phyloP scores from a whole-genome alignment of 768 basidiomycete genomes.

The Leccinellum luteum region DNA sequence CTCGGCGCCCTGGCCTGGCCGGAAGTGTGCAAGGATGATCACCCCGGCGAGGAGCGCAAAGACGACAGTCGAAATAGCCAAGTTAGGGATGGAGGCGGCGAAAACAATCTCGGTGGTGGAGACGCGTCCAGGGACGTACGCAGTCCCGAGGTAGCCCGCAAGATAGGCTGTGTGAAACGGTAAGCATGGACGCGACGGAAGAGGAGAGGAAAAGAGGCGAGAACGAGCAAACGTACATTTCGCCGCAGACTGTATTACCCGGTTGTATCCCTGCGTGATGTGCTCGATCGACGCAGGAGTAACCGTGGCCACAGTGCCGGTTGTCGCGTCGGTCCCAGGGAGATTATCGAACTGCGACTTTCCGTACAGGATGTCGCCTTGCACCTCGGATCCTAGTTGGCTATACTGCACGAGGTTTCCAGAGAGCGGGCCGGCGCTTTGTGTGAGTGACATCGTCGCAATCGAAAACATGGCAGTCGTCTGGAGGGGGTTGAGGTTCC shows the following conservation, averaged over 20 bases:
- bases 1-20: conserved; percentile 16
- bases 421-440: background rate
- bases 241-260: conserved; percentile 17
- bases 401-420: background rate
- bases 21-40: conserved; percentile 23
- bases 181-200: too few species aligned
- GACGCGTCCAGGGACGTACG: conserved; percentile 30
- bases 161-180: conserved; percentile 15
- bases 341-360: conserved; percentile 10
- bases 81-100: conserved; percentile 26
- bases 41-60: conserved; percentile 22
- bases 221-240: conserved; percentile 13
- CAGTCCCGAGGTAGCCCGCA: conserved; percentile 21
- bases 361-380: conserved; percentile 22
- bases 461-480: conserved; percentile 25
- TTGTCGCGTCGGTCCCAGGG: background rate
- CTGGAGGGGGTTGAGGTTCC: conserved; percentile 25
- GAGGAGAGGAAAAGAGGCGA: too few species aligned
- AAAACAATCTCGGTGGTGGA: conserved; percentile 23
- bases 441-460: conserved; percentile 9
- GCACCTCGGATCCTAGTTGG: conserved; percentile 17
- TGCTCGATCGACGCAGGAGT: conserved; percentile 4
- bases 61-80: conserved; percentile 23
- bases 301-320: background rate
- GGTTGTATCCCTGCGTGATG: conserved; percentile 20